Evolutionary conservation across 2,329 filamentous ascomycete genomes (phyloP).

Genomic region (Penicillium sp.): DNA sequence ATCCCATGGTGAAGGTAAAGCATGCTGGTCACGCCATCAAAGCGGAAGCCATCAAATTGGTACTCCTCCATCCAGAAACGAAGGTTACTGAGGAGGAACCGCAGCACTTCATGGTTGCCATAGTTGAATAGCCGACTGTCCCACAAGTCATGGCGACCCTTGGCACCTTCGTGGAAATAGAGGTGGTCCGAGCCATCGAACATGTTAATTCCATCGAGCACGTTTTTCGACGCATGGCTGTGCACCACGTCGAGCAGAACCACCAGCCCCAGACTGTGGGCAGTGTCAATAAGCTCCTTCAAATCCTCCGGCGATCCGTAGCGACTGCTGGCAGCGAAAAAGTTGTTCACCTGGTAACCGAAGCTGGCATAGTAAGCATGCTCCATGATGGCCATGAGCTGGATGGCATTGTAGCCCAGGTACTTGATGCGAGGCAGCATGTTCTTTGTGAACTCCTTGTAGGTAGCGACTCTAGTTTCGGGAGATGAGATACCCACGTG

Average conservation of each 20-base stretch:
- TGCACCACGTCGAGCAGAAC: conserved; percentile 95
- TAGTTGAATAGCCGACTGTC: conserved; percentile 98
- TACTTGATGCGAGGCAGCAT: conserved; percentile 86
- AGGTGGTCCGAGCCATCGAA: conserved; percentile 93
- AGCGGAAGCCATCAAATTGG: conserved; percentile 91
- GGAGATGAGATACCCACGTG: conserved; percentile 96
- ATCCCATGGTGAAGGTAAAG: conserved; percentile 94
- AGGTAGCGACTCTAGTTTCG: conserved; percentile 81
- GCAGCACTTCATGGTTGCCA: conserved; percentile 83
- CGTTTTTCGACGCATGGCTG: conserved; percentile 97
- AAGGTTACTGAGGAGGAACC: conserved; percentile 93
- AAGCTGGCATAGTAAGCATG: conserved; percentile 99
- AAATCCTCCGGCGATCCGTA: conserved; percentile 91
- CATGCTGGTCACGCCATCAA: conserved; percentile 98
- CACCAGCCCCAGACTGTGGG: conserved; percentile 82
- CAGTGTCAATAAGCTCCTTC: conserved; percentile 93
- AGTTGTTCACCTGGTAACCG: conserved; percentile 97
- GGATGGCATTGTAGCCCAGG: conserved; percentile 94
- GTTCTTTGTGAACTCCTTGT: conserved; percentile 93
- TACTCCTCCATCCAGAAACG: conserved; percentile 99
- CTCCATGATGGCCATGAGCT: conserved; percentile 99
- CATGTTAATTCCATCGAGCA: conserved; percentile 87
- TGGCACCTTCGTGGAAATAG: conserved; percentile 86
- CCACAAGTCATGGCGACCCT: conserved; percentile 87
- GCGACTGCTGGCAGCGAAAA: conserved; percentile 94